These are phyloP conservation scores for Flaveria floridana DNA, from an alignment of 140 eudicot species.

Conservation along the genomic window DNA sequence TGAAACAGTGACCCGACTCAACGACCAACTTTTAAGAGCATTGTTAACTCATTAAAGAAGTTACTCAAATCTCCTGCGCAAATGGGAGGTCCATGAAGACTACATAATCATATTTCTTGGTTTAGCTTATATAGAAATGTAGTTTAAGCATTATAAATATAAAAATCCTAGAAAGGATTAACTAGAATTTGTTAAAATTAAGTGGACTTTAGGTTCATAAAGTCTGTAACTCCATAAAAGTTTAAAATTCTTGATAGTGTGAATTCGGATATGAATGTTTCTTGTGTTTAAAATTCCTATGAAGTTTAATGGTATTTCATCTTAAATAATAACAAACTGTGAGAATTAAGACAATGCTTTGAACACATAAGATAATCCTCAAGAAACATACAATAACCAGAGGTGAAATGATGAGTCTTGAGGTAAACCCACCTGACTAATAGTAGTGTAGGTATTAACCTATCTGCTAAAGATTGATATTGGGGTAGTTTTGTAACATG, in stretches of 20 bases:
- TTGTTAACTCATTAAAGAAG: slow-evolving; percentile 74
- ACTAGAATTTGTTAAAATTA: slow-evolving; percentile 20
- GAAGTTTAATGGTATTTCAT: neutral
- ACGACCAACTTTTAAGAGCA: slow-evolving; percentile 66
- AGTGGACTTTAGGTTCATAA: slow-evolving; percentile 15
- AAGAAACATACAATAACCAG: no score
- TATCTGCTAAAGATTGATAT: no score
- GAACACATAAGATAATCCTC: no score
- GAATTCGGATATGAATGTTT: neutral
- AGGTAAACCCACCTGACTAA: no score
- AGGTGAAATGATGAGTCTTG: no score
- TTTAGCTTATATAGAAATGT: slow-evolving; percentile 24
- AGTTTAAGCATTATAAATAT: slow-evolving; percentile 15
- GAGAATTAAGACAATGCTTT: no score
- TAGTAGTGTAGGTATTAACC: no score
- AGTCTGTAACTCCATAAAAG: slow-evolving; percentile 10
- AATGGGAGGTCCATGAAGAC: slow-evolving; percentile 59
- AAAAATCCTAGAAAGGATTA: slow-evolving; percentile 32
- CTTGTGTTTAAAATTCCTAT: neutral
- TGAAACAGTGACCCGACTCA: slow-evolving; percentile 71
- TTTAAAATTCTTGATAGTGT: neutral
- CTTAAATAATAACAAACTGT: neutral
- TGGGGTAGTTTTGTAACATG: no score
- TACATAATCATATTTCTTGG: slow-evolving; percentile 14
- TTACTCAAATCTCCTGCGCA: slow-evolving; percentile 75